Evolutionary conservation across 495 filamentous ascomycete genomes (phyloP).

Genomic region (Aspergillus steynii): DNA sequence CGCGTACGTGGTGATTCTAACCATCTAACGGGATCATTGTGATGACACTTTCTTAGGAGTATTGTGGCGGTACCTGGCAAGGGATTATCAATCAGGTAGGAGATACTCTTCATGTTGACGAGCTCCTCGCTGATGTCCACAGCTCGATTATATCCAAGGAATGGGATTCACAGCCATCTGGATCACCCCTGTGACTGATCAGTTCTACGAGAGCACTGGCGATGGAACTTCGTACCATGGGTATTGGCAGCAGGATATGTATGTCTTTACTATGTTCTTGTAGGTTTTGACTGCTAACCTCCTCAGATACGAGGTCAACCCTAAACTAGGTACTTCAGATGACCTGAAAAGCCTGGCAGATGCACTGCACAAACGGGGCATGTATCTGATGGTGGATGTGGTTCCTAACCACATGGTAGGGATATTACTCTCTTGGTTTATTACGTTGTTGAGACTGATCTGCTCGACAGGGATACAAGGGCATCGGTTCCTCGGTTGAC

Average conservation of each 20-base stretch:
- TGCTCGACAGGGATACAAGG: constrained; percentile 51
- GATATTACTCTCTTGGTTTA: background rate
- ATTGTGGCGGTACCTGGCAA: background rate
- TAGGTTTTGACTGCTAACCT: background rate
- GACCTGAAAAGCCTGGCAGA: constrained; percentile 62
- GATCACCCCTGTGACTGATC: constrained; percentile 74
- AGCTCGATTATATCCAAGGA: constrained; percentile 58
- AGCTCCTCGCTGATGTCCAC: constrained; percentile 7
- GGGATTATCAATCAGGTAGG: background rate
- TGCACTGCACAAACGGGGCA: constrained; percentile 61
- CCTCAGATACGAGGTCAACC: constrained; percentile 14
- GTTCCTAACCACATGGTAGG: constrained; percentile 75
- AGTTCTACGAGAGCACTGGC: constrained; percentile 51
- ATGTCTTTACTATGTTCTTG: constrained; percentile 5
- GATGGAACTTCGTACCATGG: constrained; percentile 68
- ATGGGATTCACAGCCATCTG: constrained; percentile 84
- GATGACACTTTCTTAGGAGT: background rate
- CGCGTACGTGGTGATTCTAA: constrained; percentile 21
- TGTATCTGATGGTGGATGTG: constrained; percentile 78
- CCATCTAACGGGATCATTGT: background rate
- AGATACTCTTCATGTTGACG: background rate
- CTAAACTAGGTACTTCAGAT: constrained; percentile 62
- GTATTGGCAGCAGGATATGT: constrained; percentile 73
- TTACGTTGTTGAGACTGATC: background rate
- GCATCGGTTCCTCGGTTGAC: constrained; percentile 54